These are phyloP conservation scores for Thecaphora thlaspeos DNA, from an alignment of 1,284 basidiomycete species.

Conservation along the genomic window DNA sequence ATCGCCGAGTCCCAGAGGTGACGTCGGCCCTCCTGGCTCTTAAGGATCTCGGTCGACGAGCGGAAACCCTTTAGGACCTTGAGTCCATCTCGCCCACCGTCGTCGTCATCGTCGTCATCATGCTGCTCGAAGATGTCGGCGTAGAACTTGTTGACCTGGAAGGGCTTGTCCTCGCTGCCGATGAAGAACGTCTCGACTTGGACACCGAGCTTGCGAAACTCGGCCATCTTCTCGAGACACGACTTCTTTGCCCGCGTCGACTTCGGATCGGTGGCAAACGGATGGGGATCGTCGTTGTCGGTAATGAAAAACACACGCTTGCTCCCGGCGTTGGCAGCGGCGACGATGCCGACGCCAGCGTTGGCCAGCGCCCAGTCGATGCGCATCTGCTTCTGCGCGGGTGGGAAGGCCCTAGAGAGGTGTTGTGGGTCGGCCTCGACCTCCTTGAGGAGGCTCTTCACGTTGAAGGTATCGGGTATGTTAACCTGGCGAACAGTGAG, in stretches of 20 bases:
- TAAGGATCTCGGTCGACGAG: constrained; percentile 20
- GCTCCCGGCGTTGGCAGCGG: constrained; percentile 78
- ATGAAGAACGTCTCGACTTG: constrained; percentile 91
- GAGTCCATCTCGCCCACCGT: constrained; percentile 9
- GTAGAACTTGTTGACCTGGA: constrained; percentile 68
- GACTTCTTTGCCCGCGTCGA: constrained; percentile 26
- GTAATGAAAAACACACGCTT: constrained; percentile 92
- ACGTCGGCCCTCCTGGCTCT: constrained; percentile 24
- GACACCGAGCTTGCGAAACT: constrained; percentile 76
- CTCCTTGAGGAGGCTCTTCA: constrained; percentile 63
- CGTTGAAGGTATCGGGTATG: constrained; percentile 64
- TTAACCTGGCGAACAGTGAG: constrained; percentile 75
- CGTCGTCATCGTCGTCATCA: constrained; percentile 43
- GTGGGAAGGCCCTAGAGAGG: constrained; percentile 42
- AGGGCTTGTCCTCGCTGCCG: constrained; percentile 71
- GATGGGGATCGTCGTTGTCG: constrained; percentile 73
- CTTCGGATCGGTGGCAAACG: constrained; percentile 60
- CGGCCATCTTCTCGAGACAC: constrained; percentile 58
- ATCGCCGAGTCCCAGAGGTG: constrained; percentile 39
- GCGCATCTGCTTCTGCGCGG: constrained; percentile 62
- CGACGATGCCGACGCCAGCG: constrained; percentile 58
- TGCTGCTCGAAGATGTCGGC: constrained; percentile 51
- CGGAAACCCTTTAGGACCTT: constrained; percentile 17
- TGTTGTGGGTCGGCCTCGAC: constrained; percentile 51
- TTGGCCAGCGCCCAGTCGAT: constrained; percentile 66